Base-by-base conservation (phyloP, 2,329 filamentous ascomycete species). In the Xylaria sp. region DNA sequence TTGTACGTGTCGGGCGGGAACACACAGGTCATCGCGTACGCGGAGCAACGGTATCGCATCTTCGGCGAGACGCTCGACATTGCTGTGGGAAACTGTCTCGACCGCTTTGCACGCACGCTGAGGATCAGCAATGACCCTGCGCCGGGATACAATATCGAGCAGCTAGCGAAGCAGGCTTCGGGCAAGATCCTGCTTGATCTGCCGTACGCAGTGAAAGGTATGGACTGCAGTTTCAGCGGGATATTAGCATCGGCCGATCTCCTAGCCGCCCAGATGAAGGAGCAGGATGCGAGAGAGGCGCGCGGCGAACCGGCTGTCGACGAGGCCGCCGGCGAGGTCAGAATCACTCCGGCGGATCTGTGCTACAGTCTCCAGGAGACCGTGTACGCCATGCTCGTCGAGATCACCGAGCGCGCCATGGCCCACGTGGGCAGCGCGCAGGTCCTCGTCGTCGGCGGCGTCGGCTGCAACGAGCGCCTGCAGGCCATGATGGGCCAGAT, bases 401-500 rank as follows among this genome's bases (percentile, higher is more conserved):
- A 99, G 84, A 99, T 98, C 75, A 99, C 96, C 0, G 96, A 99
- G 83, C 90, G 96, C 51, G 96, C 96, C 36, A 99, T 99, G 96
- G 96, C 96, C 12, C 96, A 99, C 79, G 96, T 98, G 12, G 95
- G 94, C 15, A 94, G 91, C 64, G 89, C 85, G 60, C 94, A 98
- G 83, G 96, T 99, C 7, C 85, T 99, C 55, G 94, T 99, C 64
- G 96, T 99, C 2, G 96, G 96, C 48, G 96, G 96, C 25, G 96
- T 99, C 1, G 96, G 96, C 2, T 97, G 93, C 80, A 99, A 99
- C 79, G 91, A 97, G 83, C 88, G 96, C 3, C 80, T 99, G 74
- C 96, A 99, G 83, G 90, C 97, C 76, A 99, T 99, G 96, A 99
- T 99, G 96, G 94, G 93, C 18, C 85, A 92, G 56, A 99, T 99